Percentiles rank a stretch among this genome's conserved stretches.
These are phyloP conservation scores for Penicillium sp. DNA, from an alignment of 2,329 filamentous ascomycete species.

Conservation along the genomic window DNA sequence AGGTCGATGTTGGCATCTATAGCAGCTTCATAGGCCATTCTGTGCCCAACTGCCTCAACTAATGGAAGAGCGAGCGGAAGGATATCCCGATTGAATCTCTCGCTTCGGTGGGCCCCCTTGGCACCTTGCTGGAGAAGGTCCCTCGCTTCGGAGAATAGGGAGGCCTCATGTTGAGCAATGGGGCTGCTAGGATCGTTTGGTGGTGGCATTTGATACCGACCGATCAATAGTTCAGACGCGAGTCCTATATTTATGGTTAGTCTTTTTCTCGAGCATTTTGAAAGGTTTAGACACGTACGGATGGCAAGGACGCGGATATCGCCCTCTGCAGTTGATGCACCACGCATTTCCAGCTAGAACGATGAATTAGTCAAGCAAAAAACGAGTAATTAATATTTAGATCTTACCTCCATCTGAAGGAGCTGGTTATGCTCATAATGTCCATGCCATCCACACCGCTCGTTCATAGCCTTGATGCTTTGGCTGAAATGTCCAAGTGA, in stretches of 20 bases:
- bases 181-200: constrained; percentile 9
- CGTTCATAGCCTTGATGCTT: constrained; percentile 11
- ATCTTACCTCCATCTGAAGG: constrained; percentile 9
- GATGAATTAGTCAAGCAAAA: not conserved
- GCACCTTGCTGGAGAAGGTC: not conserved
- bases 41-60: not conserved
- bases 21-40: not conserved
- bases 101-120: not conserved
- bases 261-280: not conserved
- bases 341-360: constrained; percentile 5
- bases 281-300: constrained; percentile 11
- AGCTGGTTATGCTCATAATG: constrained; percentile 10
- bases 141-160: not conserved
- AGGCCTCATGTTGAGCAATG: constrained; percentile 12
- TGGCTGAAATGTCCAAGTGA: constrained; percentile 7
- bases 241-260: constrained; percentile 17
- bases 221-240: constrained; percentile 25
- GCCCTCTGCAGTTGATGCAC: constrained; percentile 17
- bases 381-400: not conserved
- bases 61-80: not conserved
- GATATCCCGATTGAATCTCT: not conserved
- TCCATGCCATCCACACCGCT: constrained; percentile 14
- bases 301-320: constrained; percentile 20
- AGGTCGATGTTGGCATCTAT: not conserved
- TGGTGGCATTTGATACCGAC: constrained; percentile 23